Percentiles rank a stretch among this genome's conserved stretches.
These are phyloP conservation scores for Pinus albicaulis DNA, from an alignment of 75 land plant genomes.

Conservation along the genomic window DNA sequence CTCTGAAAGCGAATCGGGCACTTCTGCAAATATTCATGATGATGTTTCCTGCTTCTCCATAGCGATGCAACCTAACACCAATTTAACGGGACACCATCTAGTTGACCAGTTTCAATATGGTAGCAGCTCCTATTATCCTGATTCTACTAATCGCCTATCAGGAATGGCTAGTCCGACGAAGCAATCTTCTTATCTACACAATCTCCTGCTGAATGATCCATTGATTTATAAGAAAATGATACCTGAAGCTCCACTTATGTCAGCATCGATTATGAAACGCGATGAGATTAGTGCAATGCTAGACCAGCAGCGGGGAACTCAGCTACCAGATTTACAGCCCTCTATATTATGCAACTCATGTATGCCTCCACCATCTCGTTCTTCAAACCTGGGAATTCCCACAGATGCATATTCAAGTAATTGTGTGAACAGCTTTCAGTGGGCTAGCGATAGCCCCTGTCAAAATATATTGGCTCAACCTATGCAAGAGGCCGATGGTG, in stretches of 20 bases:
- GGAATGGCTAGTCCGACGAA: neutral
- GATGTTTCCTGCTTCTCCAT: conserved; percentile 8
- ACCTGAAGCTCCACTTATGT: neutral
- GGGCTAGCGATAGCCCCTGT: neutral
- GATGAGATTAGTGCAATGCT: neutral
- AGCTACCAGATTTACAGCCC: neutral
- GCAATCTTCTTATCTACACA: neutral
- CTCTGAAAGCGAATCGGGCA: neutral
- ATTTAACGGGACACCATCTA: conserved; percentile 1
- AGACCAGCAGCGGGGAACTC: neutral
- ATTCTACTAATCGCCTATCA: conserved; percentile 1
- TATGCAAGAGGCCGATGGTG: neutral
- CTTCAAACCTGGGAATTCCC: neutral
- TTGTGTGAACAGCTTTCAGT: neutral
- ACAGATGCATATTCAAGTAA: neutral
- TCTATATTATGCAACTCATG: neutral
- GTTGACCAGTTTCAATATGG: neutral
- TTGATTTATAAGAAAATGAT: neutral
- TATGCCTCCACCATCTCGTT: neutral
- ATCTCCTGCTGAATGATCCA: neutral
- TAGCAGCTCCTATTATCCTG: neutral
- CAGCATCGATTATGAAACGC: neutral
- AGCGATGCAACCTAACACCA: neutral
- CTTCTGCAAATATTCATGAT: neutral
- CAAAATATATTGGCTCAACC: neutral